These are phyloP conservation scores for Jatropha podagrica DNA, from an alignment of 441 rosid species.

Conservation along the genomic window DNA sequence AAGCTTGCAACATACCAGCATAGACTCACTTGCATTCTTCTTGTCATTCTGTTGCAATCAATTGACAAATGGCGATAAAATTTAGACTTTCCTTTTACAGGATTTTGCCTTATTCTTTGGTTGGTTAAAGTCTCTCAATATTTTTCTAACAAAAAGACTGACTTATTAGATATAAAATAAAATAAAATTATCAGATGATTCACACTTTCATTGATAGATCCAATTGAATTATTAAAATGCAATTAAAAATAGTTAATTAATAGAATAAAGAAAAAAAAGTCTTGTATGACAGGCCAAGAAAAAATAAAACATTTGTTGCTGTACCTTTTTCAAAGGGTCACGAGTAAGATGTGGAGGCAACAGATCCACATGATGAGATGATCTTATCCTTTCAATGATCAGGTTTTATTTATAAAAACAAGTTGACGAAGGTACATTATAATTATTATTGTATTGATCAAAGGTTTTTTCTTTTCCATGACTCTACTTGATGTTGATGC, in stretches of 20 bases:
- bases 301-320: neutral
- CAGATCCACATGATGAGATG: neutral
- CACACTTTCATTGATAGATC: no score
- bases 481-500: no score
- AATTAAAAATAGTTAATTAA: no score
- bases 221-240: no score
- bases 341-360: neutral
- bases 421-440: neutral
- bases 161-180: no score
- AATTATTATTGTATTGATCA: no score
- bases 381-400: neutral
- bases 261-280: no score
- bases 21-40: constrained; percentile 30
- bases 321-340: neutral
- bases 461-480: no score
- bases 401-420: neutral
- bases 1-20: constrained; percentile 59
- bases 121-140: no score
- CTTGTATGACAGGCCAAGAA: neutral
- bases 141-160: no score
- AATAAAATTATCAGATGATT: no score
- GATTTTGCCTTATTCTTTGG: neutral
- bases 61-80: neutral
- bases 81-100: neutral
- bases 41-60: constrained; percentile 27